Percentiles rank a stretch among this genome's conserved stretches.
Conservation (phyloP, 1,284 basidiomycete genomes). For the Ceratobasidium sp. region DNA sequence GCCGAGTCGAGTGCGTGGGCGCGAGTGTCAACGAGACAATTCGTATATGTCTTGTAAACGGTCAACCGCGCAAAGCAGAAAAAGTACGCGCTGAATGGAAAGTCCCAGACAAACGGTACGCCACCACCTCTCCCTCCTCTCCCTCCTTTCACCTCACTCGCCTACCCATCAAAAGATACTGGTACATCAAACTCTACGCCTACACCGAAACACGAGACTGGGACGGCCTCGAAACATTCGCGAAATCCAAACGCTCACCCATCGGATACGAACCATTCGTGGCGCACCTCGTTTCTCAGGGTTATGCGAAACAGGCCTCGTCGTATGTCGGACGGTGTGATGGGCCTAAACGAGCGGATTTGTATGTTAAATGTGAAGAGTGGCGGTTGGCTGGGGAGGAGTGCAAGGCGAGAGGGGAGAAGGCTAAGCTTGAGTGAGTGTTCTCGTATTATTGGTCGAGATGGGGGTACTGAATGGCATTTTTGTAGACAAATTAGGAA, state of each 20-base stretch:
- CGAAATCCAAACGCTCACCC: constrained; percentile 88
- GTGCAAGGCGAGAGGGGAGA: constrained; percentile 88
- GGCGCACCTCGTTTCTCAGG: constrained; percentile 78
- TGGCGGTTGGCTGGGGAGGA: constrained; percentile 89
- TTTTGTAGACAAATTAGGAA: constrained; percentile 72
- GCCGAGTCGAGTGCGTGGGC: constrained; percentile 81
- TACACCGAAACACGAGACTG: constrained; percentile 84
- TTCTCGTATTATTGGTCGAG: constrained; percentile 41
- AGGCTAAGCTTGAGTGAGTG: constrained; percentile 82
- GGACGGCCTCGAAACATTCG: constrained; percentile 84
- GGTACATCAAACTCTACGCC: constrained; percentile 90
- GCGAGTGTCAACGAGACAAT: constrained; percentile 88
- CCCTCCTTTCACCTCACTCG: background rate
- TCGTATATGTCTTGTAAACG: constrained; percentile 77
- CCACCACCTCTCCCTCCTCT: constrained; percentile 24
- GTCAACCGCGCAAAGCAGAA: constrained; percentile 87
- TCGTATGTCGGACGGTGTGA: constrained; percentile 86
- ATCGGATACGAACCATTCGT: constrained; percentile 97
- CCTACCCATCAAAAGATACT: constrained; percentile 72
- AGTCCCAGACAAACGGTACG: constrained; percentile 88
- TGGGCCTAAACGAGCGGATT: constrained; percentile 80
- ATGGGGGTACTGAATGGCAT: constrained; percentile 29
- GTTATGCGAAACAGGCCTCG: constrained; percentile 78
- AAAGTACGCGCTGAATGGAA: constrained; percentile 88
- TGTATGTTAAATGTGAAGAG: constrained; percentile 89